phyloP scores from a whole-genome alignment of 2,329 filamentous ascomycete genomes.

The Blumeriella jaapii region DNA sequence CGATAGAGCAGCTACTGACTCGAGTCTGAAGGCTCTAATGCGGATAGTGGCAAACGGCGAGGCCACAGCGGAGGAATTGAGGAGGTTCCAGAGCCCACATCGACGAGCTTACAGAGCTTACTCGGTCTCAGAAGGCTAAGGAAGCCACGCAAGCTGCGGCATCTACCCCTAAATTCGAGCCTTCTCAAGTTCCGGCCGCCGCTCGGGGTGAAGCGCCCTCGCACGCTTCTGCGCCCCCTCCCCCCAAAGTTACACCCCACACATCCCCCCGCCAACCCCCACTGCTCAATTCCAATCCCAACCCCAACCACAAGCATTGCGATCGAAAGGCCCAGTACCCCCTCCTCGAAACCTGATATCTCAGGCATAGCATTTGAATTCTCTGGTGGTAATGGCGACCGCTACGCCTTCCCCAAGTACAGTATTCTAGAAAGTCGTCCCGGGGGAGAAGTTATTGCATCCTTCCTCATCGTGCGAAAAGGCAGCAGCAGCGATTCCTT shows the following conservation, averaged over 20 bases:
- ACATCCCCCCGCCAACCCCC: constrained; percentile 7
- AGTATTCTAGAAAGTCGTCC: constrained; percentile 61
- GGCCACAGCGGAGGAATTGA: constrained; percentile 58
- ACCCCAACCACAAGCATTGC: constrained; percentile 40
- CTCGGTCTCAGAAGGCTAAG: constrained; percentile 48
- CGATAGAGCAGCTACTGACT: constrained; percentile 61
- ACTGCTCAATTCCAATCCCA: constrained; percentile 20
- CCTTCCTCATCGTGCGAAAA: constrained; percentile 66
- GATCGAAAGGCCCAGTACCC: constrained; percentile 47
- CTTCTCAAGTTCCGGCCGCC: constrained; percentile 13
- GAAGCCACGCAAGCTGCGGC: constrained; percentile 34
- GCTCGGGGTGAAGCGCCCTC: constrained; percentile 8
- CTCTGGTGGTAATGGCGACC: constrained; percentile 53
- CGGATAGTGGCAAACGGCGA: constrained; percentile 69
- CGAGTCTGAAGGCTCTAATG: constrained; percentile 66
- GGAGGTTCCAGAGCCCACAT: constrained; percentile 72
- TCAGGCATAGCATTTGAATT: constrained; percentile 62
- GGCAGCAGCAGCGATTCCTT: constrained; percentile 52
- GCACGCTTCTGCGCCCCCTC: too few species aligned
- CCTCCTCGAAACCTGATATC: constrained; percentile 46
- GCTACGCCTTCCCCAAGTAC: constrained; percentile 68
- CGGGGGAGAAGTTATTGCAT: constrained; percentile 53
- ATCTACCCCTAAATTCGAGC: constrained; percentile 12
- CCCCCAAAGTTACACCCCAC: too few species aligned
- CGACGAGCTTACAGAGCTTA: constrained; percentile 66